Evolutionary conservation across 768 basidiomycete species (phyloP).

Genomic region (Boletus sp.): DNA sequence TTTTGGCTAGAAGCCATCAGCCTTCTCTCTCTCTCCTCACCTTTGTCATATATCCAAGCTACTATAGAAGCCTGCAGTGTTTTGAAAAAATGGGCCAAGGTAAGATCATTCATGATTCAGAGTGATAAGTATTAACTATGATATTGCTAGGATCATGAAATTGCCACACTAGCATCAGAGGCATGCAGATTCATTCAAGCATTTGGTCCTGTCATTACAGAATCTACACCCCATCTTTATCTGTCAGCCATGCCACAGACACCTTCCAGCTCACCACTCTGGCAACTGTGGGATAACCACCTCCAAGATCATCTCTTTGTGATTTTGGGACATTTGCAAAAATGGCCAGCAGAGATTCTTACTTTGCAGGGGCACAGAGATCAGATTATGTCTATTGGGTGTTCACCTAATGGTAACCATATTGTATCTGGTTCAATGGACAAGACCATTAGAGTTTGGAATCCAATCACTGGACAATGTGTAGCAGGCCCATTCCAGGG

Average conservation of each 20-base stretch:
- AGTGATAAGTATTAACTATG: no score
- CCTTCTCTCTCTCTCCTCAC: no score
- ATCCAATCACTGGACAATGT: no score
- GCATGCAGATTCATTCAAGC: not conserved
- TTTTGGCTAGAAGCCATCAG: no score
- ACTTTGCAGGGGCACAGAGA: not conserved
- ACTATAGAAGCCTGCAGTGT: not conserved
- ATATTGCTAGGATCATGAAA: not conserved
- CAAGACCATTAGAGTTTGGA: no score
- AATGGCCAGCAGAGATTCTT: not conserved
- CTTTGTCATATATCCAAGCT: not conserved
- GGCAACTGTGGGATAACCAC: not conserved
- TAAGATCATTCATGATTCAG: not conserved
- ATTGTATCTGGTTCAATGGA: no score
- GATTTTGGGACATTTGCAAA: not conserved
- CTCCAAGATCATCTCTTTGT: not conserved
- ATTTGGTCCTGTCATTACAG: not conserved
- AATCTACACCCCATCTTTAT: not conserved
- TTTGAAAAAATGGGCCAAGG: slow-evolving; percentile 4
- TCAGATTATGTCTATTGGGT: no score
- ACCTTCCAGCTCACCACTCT: not conserved
- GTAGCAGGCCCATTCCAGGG: no score
- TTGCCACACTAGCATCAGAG: slow-evolving; percentile 2
- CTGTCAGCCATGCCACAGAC: slow-evolving; percentile 5
- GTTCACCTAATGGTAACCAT: no score